Evolutionary conservation across 2,329 filamentous ascomycete species (phyloP), one percentile per base, ranked within the genome.

Genomic region (Fusarium compactum): DNA sequence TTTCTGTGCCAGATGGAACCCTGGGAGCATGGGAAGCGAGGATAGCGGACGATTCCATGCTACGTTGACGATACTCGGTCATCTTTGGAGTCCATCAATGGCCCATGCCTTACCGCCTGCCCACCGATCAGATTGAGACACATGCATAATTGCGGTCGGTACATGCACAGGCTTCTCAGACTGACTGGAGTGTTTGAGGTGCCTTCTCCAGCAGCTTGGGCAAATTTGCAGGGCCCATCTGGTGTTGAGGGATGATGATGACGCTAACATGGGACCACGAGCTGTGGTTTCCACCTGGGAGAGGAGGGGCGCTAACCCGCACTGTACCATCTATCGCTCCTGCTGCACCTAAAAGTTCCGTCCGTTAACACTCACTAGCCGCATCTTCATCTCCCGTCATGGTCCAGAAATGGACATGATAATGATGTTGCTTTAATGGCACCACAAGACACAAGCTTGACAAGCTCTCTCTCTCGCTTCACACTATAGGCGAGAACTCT

Each of bases 241-340:
- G 69, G 69, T 55, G 69, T 62, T 64, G 67, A 68, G 54, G 62
- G 65, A 67, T 66, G 69, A 67, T 70, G 74, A 73, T 76, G 74
- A 76, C 74, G 74, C 62, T 47, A 58, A 62, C 51, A 76, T 76
- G 71, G 61, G 72, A 65, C 74, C 72, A 76, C 57, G 54, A 51
- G 56, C 59, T 45, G 27, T 46, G 30, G 45, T 55, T 50, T 25
- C 44, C 47, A 58, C 62, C 53, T 66, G 50, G 51, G 34, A 55
- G 52, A 38, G 50, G 20, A 64, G 60, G 38, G 24, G 14, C 20
- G 27, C 40, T 24, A 46, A 16, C 24, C 30, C 55, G 24, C 63
- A 66, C 63, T 67, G 63, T 66, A 60, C 34, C 24, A 20, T 47
- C 25, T 22, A 27, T 53, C 18, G 18, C 50, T 41, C 14, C 12